Percentiles rank a stretch among this genome's conserved stretches.
Evolutionary conservation across 805 yeast species (phyloP).

Genomic region (Isabelozyma gotoi): DNA sequence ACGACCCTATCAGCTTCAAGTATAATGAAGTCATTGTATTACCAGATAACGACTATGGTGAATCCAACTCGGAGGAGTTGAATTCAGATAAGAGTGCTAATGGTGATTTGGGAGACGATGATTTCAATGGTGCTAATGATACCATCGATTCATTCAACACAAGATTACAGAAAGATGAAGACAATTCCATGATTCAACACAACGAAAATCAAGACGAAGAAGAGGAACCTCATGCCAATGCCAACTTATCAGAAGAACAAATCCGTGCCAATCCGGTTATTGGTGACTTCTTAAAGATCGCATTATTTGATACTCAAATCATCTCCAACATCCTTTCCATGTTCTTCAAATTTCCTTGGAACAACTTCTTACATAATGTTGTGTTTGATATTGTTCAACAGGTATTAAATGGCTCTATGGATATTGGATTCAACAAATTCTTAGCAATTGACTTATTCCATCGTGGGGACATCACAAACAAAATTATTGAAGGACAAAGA

Average conservation of each 20-base stretch:
- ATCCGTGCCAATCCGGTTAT: constrained; percentile 42
- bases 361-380: constrained; percentile 46
- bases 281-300: constrained; percentile 43
- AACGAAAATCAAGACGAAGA: constrained; percentile 28
- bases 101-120: constrained; percentile 6
- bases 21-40: constrained; percentile 44
- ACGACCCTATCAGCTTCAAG: constrained; percentile 45
- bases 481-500: constrained; percentile 50
- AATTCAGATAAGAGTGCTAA: constrained; percentile 5
- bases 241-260: constrained; percentile 43
- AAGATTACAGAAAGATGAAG: constrained; percentile 17
- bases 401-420: constrained; percentile 48
- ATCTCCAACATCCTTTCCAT: constrained; percentile 39
- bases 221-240: constrained; percentile 44
- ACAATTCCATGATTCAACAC: constrained; percentile 20
- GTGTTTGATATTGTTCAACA: constrained; percentile 49
- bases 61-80: constrained; percentile 3
- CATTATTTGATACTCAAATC: constrained; percentile 44
- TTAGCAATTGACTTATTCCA: constrained; percentile 60
- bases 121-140: constrained; percentile 20
- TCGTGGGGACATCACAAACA: constrained; percentile 40
- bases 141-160: constrained; percentile 39
- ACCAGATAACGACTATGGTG: constrained; percentile 17
- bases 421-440: constrained; percentile 47
- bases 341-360: constrained; percentile 50